Percentiles rank a stretch among this genome's conserved stretches.
phyloP scores from a whole-genome alignment of 1,284 basidiomycete species.

The Sanguinoderma infundibulare region DNA sequence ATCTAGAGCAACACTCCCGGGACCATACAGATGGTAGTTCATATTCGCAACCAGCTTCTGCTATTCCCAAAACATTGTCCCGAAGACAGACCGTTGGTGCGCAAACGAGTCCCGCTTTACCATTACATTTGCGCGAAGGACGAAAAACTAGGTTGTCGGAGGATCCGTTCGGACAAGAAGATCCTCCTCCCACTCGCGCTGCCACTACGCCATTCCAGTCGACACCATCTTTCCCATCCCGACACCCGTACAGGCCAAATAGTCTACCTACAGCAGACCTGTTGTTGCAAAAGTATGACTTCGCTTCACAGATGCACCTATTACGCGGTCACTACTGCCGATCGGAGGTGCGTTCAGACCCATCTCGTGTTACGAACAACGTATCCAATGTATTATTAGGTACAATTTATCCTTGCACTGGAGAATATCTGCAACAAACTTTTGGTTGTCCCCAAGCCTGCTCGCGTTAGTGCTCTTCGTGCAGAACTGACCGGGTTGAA shows the following conservation, averaged over 20 bases:
- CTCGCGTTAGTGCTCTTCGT: slow-evolving; percentile 92
- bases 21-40: not conserved
- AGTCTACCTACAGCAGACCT: slow-evolving; percentile 51
- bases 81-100: slow-evolving; percentile 60
- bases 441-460: slow-evolving; percentile 91
- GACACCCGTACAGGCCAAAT: slow-evolving; percentile 48
- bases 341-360: slow-evolving; percentile 68
- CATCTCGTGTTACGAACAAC: slow-evolving; percentile 12
- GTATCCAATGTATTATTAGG: slow-evolving; percentile 41
- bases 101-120: slow-evolving; percentile 73
- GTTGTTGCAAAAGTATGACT: slow-evolving; percentile 69
- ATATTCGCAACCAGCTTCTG: slow-evolving; percentile 1
- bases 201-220: slow-evolving; percentile 59
- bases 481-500: slow-evolving; percentile 97
- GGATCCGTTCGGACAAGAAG: slow-evolving; percentile 76
- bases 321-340: slow-evolving; percentile 90
- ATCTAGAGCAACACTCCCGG: not conserved
- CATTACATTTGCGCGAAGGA: slow-evolving; percentile 55
- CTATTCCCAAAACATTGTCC: slow-evolving; percentile 26
- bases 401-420: slow-evolving; percentile 86
- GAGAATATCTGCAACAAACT: slow-evolving; percentile 95
- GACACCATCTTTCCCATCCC: slow-evolving; percentile 64
- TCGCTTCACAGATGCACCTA: slow-evolving; percentile 71
- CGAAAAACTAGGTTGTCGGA: slow-evolving; percentile 63
- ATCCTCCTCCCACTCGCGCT: slow-evolving; percentile 46